phyloP scores from a whole-genome alignment of 2,329 filamentous ascomycete genomes.

The Colletotrichum destructivum region DNA sequence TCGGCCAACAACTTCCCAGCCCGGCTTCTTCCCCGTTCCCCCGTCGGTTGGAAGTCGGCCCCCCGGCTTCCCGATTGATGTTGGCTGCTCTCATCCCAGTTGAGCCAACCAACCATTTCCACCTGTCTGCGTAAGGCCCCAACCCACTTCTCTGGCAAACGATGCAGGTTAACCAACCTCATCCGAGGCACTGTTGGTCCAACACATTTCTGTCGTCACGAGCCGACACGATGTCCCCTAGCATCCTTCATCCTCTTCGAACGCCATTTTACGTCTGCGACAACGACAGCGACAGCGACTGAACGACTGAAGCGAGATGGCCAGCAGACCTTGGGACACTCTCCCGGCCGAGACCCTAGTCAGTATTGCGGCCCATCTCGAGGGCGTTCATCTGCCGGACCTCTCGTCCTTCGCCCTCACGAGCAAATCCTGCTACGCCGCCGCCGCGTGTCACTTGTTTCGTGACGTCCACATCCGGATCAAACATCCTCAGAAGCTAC shows the following conservation, averaged over 20 bases:
- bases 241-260: background rate
- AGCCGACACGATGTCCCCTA: slow-evolving; percentile 7
- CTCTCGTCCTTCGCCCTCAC: slow-evolving; percentile 17
- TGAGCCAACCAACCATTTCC: slow-evolving; percentile 10
- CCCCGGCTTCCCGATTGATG: slow-evolving; percentile 3
- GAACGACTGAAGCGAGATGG: slow-evolving; percentile 5
- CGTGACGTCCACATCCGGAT: slow-evolving; percentile 10
- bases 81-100: slow-evolving; percentile 13
- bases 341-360: slow-evolving; percentile 26
- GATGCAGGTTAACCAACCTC: slow-evolving; percentile 14
- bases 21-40: slow-evolving; percentile 13
- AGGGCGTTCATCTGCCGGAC: background rate
- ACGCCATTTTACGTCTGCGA: background rate
- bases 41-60: slow-evolving; percentile 10
- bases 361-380: slow-evolving; percentile 17
- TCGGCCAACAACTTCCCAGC: slow-evolving; percentile 20
- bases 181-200: slow-evolving; percentile 5
- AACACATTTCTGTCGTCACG: background rate
- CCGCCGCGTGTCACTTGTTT: slow-evolving; percentile 17
- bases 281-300: background rate
- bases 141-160: slow-evolving; percentile 21
- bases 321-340: background rate
- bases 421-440: background rate
- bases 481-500: slow-evolving; percentile 4
- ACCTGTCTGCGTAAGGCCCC: background rate